Conservation (phyloP, 2,329 filamentous ascomycete genomes). For the Penicillium sp. region DNA sequence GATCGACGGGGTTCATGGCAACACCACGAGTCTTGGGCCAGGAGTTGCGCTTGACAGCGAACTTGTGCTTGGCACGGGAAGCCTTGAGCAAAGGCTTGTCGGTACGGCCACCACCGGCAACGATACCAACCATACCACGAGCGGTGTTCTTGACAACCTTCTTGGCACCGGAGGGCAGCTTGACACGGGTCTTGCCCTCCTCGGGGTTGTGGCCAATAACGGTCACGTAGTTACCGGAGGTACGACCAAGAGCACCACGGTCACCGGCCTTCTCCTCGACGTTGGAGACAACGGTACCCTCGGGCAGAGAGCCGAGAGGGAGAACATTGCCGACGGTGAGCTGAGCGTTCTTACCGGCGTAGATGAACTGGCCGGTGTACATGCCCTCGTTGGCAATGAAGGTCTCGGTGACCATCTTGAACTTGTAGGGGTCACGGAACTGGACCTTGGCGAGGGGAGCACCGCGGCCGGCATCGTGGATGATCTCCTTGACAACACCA, state of each 20-base stretch:
- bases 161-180: slow-evolving; percentile 98
- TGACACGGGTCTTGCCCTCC: slow-evolving; percentile 99
- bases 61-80: slow-evolving; percentile 99
- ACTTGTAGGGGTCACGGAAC: slow-evolving; percentile 98
- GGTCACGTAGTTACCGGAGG: slow-evolving; percentile 99
- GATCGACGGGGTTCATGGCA: slow-evolving; percentile 99
- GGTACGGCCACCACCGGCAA: slow-evolving; percentile 98
- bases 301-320: slow-evolving; percentile 87
- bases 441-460: slow-evolving; percentile 94
- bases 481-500: slow-evolving; percentile 97
- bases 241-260: slow-evolving; percentile 92
- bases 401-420: slow-evolving; percentile 96
- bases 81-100: slow-evolving; percentile 99
- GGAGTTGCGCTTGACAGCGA: slow-evolving; percentile 99
- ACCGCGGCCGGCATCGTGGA: slow-evolving; percentile 98
- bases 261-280: slow-evolving; percentile 99
- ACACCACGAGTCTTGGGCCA: slow-evolving; percentile 99
- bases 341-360: slow-evolving; percentile 97
- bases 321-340: slow-evolving; percentile 98
- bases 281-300: slow-evolving; percentile 99
- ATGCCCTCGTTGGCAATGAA: slow-evolving; percentile 99
- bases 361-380: slow-evolving; percentile 99
- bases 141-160: slow-evolving; percentile 92
- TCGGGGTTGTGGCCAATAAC: slow-evolving; percentile 97
- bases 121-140: slow-evolving; percentile 99